These are phyloP conservation scores for Aspergillus calidoustus DNA, from an alignment of 2,329 filamentous ascomycete species.

Conservation along the genomic window DNA sequence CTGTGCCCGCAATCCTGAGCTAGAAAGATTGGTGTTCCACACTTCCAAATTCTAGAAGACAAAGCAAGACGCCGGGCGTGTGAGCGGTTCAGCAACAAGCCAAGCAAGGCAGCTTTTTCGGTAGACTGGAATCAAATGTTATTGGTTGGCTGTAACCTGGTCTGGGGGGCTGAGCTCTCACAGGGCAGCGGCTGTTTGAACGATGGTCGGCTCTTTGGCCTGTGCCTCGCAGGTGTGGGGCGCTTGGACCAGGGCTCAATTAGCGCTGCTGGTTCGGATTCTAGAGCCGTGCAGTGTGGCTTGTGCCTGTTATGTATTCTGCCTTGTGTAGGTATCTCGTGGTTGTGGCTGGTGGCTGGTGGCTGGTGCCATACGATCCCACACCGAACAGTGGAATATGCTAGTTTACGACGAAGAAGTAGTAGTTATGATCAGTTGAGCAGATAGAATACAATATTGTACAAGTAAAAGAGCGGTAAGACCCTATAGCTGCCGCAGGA, in stretches of 20 bases:
- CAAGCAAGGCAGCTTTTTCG: background rate
- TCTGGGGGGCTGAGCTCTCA: background rate
- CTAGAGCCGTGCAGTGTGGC: background rate
- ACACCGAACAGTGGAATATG: background rate
- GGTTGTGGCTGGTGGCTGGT: too few species aligned
- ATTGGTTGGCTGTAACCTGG: background rate
- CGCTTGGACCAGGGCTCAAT: background rate
- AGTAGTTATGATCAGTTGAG: background rate
- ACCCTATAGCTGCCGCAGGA: slow-evolving; percentile 57
- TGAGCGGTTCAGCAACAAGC: too few species aligned
- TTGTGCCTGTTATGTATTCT: background rate
- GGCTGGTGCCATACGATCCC: too few species aligned
- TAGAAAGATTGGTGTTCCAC: too few species aligned
- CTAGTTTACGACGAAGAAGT: background rate
- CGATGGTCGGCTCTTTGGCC: background rate
- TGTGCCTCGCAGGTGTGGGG: background rate
- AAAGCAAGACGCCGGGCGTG: too few species aligned
- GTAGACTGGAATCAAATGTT: background rate
- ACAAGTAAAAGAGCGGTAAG: background rate
- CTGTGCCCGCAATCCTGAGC: too few species aligned
- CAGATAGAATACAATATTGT: background rate
- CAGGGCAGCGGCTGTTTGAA: background rate
- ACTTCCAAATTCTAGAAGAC: too few species aligned
- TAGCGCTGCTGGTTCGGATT: background rate
- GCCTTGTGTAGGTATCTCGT: too few species aligned